phyloP scores from a whole-genome alignment of 306 rosid genomes.

The Pueraria montana region DNA sequence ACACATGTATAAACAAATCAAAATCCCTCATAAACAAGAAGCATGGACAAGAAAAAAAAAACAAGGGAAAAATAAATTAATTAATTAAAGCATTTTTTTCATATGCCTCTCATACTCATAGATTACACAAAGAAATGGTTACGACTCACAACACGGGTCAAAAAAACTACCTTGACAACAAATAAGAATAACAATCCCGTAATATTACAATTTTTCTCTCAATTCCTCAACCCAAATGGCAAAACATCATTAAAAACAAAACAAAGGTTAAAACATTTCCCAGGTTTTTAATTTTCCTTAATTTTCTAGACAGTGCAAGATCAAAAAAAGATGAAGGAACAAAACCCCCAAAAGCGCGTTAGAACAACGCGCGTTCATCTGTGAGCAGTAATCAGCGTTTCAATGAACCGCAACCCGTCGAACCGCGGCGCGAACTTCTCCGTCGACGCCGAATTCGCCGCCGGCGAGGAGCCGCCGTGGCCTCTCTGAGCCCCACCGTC shows the following conservation, averaged over 20 bases:
- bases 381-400: slow-evolving; percentile 93
- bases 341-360: neutral
- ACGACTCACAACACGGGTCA: neutral
- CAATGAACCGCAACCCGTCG: slow-evolving; percentile 90
- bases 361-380: slow-evolving; percentile 54
- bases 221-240: neutral
- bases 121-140: neutral
- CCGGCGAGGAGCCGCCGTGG: slow-evolving; percentile 2
- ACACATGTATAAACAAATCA: neutral
- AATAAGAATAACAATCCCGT: slow-evolving; percentile 20
- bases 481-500: slow-evolving; percentile 37
- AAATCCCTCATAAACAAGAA: neutral
- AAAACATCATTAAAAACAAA: neutral
- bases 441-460: slow-evolving; percentile 34
- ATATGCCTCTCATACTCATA: neutral
- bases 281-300: neutral
- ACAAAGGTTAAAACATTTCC: slow-evolving; percentile 28
- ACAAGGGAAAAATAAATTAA: neutral
- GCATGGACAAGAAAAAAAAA: neutral
- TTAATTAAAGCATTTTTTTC: neutral
- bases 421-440: slow-evolving; percentile 86
- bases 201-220: slow-evolving; percentile 44
- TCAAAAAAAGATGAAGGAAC: neutral
- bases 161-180: neutral
- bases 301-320: slow-evolving; percentile 21